Conservation (phyloP, 2,329 filamentous ascomycete genomes). For the Fusarium zealandicum region DNA sequence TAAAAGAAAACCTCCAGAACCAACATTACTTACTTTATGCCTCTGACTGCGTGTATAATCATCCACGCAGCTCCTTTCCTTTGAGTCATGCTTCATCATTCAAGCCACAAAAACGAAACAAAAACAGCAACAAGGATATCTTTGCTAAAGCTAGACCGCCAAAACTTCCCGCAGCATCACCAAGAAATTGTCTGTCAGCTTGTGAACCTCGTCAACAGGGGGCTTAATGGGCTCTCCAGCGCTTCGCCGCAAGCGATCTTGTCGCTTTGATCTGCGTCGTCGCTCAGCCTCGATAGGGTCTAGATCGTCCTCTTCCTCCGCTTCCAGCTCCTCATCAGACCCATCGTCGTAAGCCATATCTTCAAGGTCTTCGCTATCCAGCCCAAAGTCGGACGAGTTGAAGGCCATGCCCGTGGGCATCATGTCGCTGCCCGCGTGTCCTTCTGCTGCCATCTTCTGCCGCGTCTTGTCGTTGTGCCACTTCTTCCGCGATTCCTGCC, state of each 20-base stretch:
- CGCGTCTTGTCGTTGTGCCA: slow-evolving; percentile 98
- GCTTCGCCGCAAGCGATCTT: slow-evolving; percentile 79
- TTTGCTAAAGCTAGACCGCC: slow-evolving; percentile 63
- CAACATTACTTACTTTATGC: background rate
- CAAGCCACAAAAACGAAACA: slow-evolving; percentile 6
- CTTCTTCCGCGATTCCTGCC: slow-evolving; percentile 95
- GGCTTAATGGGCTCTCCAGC: slow-evolving; percentile 89
- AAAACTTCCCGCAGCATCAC: slow-evolving; percentile 83
- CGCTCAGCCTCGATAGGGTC: slow-evolving; percentile 91
- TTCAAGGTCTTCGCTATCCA: slow-evolving; percentile 85
- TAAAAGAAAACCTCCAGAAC: background rate
- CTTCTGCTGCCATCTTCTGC: slow-evolving; percentile 97
- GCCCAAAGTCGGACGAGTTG: slow-evolving; percentile 84
- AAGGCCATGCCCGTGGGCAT: slow-evolving; percentile 68
- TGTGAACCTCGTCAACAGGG: slow-evolving; percentile 77
- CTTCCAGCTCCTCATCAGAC: slow-evolving; percentile 69
- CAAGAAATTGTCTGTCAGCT: slow-evolving; percentile 80
- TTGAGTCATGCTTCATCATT: background rate
- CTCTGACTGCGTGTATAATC: slow-evolving; percentile 7
- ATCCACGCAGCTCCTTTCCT: slow-evolving; percentile 16
- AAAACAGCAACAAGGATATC: slow-evolving; percentile 22
- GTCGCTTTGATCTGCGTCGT: slow-evolving; percentile 75
- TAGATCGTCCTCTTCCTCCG: slow-evolving; percentile 78
- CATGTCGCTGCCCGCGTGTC: slow-evolving; percentile 56
- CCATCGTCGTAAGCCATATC: slow-evolving; percentile 84